phyloP scores from a whole-genome alignment of 2,329 filamentous ascomycete species.

The Trichoderma guizhouense region DNA sequence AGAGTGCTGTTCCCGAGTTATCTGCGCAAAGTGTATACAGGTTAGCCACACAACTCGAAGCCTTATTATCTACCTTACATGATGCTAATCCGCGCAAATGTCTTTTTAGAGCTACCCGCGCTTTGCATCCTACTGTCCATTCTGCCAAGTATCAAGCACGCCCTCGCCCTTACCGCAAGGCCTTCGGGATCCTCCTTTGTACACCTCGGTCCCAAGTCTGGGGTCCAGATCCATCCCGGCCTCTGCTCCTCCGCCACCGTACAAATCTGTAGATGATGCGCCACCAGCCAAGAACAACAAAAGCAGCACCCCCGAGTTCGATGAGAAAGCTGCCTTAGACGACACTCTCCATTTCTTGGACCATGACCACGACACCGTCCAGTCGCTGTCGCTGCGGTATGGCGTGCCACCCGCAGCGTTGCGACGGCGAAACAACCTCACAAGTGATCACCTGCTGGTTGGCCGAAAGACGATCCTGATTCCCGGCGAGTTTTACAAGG shows the following conservation, averaged over 20 bases:
- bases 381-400: conserved; percentile 69
- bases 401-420: conserved; percentile 61
- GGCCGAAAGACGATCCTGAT: conserved; percentile 69
- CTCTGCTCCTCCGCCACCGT: conserved; percentile 39
- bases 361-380: conserved; percentile 63
- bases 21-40: conserved; percentile 68
- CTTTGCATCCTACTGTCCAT: conserved; percentile 66
- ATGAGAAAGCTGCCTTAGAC: conserved; percentile 41
- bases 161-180: conserved; percentile 59
- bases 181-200: conserved; percentile 65
- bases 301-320: conserved; percentile 25
- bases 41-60: conserved; percentile 28
- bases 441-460: conserved; percentile 66
- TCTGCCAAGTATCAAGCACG: conserved; percentile 67
- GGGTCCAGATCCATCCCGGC: conserved; percentile 24
- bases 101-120: conserved; percentile 57
- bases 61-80: too few species aligned
- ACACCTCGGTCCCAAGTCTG: conserved; percentile 42
- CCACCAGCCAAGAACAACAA: conserved; percentile 26
- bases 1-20: conserved; percentile 65
- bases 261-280: conserved; percentile 24
- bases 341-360: conserved; percentile 74
- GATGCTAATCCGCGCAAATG: conserved; percentile 19
- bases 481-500: conserved; percentile 66
- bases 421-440: conserved; percentile 65